phyloP scores from a whole-genome alignment of 352 stramenopile species.

The Pythium sukuiense region DNA sequence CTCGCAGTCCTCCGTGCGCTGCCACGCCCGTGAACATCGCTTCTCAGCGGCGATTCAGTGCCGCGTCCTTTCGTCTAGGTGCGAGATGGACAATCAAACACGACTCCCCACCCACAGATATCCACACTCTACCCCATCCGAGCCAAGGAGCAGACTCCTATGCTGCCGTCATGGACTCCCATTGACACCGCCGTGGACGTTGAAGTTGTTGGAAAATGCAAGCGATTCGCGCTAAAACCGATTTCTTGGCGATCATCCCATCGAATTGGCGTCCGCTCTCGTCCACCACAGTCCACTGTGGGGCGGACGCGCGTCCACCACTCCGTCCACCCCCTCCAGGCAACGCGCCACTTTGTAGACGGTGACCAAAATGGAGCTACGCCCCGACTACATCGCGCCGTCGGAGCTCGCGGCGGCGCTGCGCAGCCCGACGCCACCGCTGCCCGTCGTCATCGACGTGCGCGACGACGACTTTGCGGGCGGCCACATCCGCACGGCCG shows the following conservation, averaged over 20 bases:
- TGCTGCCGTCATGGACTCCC: no score
- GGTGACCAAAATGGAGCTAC: slow-evolving; percentile 14
- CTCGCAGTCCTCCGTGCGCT: not conserved
- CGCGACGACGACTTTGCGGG: slow-evolving; percentile 71
- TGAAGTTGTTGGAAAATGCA: not conserved
- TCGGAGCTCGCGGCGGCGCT: slow-evolving; percentile 59
- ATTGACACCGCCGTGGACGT: not conserved
- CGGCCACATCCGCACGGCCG: slow-evolving; percentile 71
- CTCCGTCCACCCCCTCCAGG: not conserved
- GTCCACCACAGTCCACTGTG: slow-evolving; percentile 11
- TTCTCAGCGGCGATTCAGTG: not conserved
- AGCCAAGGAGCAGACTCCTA: no score
- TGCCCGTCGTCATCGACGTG: slow-evolving; percentile 71
- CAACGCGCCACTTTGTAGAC: not conserved
- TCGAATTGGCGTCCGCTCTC: not conserved
- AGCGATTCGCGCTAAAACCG: not conserved
- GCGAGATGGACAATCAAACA: not conserved
- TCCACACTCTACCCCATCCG: no score
- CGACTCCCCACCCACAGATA: no score
- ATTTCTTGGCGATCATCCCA: not conserved
- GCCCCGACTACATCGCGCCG: slow-evolving; percentile 43
- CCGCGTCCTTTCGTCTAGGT: not conserved
- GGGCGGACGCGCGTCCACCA: not conserved
- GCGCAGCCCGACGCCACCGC: slow-evolving; percentile 34
- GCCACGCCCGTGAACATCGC: not conserved